Base-by-base conservation (phyloP, 768 basidiomycete genomes). In the Kwoniella mangroviensis region DNA sequence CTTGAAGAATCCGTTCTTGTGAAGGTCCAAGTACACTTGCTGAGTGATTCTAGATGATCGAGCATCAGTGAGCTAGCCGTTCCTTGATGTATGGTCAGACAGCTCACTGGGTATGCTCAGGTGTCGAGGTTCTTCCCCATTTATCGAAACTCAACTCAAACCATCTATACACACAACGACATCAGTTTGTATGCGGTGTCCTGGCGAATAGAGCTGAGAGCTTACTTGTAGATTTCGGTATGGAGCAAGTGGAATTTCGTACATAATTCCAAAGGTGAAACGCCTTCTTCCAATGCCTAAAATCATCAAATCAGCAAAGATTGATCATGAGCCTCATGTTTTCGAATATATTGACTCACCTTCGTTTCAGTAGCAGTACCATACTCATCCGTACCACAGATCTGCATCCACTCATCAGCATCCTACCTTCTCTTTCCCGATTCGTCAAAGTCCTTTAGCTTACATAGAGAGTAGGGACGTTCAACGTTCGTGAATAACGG, bases 331-430 rank as follows among this genome's bases (percentile, higher is more conserved):
- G n/a, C n/a, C n/a, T 43, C 61, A 66, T 54, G 9, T 34, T 7
- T 7, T 34, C 4, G 34, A 28, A 41, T 24, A 24, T 22, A 52
- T 1, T 9, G 4, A 62, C 80, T 65, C 52, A 97, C 96, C 83
- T 97, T 95, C 2, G 95, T 98, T 86, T 99, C 97, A 0, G 97
- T 97, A 0, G 97, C 96, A 7, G 97, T 99, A n/a, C 97, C 97
- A 78, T 99, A 99, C 84, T 99, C 97, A 80, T 99, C 97, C 4
- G 97, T 98, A 28, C 97, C 97, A 83, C 97, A 99, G 66, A 99
- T 87, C 77, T 75, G 34, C 9, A 57, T 13, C 21, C 42, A 65
- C 65, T 68, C 61, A 59, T 53, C 19, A 42, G 41, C 10, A n/a
- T 34, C 19, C 5, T 4, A n/a, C 26, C 21, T 19, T 24, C 12